Conservation (phyloP, 2,329 filamentous ascomycete genomes). For the Pestalotiopsis fici region DNA sequence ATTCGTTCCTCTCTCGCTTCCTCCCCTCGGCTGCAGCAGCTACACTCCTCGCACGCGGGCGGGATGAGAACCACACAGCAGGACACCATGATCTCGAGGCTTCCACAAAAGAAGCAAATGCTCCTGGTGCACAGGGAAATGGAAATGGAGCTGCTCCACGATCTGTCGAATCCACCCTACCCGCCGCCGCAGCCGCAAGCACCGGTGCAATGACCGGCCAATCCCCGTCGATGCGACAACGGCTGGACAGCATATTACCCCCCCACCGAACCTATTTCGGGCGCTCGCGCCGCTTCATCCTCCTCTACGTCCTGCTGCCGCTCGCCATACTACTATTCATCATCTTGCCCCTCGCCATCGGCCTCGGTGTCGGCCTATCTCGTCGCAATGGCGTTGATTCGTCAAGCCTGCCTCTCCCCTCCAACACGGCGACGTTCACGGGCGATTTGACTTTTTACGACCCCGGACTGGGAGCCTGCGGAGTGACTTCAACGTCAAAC, state of each 20-base stretch:
- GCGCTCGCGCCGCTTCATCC: slow-evolving; percentile 22
- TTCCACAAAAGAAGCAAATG: background rate
- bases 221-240: slow-evolving; percentile 9
- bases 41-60: background rate
- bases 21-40: background rate
- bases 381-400: slow-evolving; percentile 8
- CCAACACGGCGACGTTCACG: slow-evolving; percentile 36
- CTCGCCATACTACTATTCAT: slow-evolving; percentile 20
- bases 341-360: slow-evolving; percentile 22
- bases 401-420: slow-evolving; percentile 21
- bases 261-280: slow-evolving; percentile 24
- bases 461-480: slow-evolving; percentile 70
- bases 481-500: slow-evolving; percentile 49
- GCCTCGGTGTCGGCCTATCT: slow-evolving; percentile 25
- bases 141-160: background rate
- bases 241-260: slow-evolving; percentile 22
- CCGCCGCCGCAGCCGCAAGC: background rate
- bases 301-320: slow-evolving; percentile 22
- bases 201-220: background rate
- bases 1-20: slow-evolving; percentile 10
- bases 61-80: background rate
- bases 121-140: background rate
- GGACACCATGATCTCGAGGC: background rate
- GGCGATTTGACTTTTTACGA: slow-evolving; percentile 73
- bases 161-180: background rate